Conservation (phyloP, 805 yeast species). For the Myxozyma mucilagina region DNA sequence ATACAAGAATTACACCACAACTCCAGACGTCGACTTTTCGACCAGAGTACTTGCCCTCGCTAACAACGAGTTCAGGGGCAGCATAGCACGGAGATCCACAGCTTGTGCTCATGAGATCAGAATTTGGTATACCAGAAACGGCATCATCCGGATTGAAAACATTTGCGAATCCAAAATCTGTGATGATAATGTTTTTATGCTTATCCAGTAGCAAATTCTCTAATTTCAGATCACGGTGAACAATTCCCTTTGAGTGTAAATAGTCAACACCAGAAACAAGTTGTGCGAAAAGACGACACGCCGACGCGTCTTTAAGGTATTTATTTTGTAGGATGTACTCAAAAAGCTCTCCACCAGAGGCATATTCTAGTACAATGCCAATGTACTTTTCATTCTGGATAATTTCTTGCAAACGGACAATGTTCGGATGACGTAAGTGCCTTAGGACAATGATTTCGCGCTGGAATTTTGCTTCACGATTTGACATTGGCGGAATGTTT, state of each 20-base stretch:
- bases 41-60: conserved; percentile 84
- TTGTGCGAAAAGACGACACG: conserved; percentile 88
- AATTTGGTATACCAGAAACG: conserved; percentile 26
- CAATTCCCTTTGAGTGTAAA: conserved; percentile 76
- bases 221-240: conserved; percentile 74
- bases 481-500: conserved; percentile 80
- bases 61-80: conserved; percentile 93
- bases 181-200: conserved; percentile 79
- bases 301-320: conserved; percentile 80
- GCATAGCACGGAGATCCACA: conserved; percentile 99
- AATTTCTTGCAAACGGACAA: conserved; percentile 87
- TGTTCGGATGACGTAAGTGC: conserved; percentile 83
- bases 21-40: conserved; percentile 97
- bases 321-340: conserved; percentile 87
- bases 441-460: conserved; percentile 90
- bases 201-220: conserved; percentile 78
- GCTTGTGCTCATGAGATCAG: conserved; percentile 85
- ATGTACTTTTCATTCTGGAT: conserved; percentile 91
- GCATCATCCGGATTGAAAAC: conserved; percentile 50
- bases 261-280: conserved; percentile 91
- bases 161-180: conserved; percentile 95
- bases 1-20: conserved; percentile 76
- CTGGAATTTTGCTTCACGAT: conserved; percentile 83
- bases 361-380: conserved; percentile 94
- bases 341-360: conserved; percentile 95